phyloP scores from a whole-genome alignment of 495 filamentous ascomycete species.

The Podospora tetraspora region DNA sequence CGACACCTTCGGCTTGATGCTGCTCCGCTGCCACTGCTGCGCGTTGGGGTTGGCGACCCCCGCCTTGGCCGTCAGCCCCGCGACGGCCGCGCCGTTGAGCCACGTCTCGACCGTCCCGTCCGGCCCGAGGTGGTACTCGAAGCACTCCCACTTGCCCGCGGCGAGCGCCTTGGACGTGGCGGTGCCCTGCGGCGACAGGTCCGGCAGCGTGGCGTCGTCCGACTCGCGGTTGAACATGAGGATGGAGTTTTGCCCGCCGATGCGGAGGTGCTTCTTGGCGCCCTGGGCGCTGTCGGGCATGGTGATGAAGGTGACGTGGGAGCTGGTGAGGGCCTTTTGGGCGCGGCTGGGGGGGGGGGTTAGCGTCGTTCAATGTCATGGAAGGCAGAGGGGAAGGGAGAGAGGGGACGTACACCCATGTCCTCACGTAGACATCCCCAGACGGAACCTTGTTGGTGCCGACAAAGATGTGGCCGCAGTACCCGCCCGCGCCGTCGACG shows the following conservation, averaged over 20 bases:
- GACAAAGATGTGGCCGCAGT: constrained; percentile 56
- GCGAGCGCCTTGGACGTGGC: constrained; percentile 46
- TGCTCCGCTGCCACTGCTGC: constrained; percentile 44
- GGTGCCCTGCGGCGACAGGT: constrained; percentile 52
- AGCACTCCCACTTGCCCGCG: constrained; percentile 47
- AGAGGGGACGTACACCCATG: constrained; percentile 43
- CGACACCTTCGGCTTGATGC: constrained; percentile 44
- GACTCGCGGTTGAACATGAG: constrained; percentile 57
- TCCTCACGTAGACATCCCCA: constrained; percentile 52
- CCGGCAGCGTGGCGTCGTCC: constrained; percentile 56
- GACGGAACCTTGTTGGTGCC: constrained; percentile 51
- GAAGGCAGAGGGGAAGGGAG: not conserved
- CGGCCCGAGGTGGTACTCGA: constrained; percentile 52
- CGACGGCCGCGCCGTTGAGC: constrained; percentile 46
- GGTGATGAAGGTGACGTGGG: constrained; percentile 56
- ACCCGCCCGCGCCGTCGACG: constrained; percentile 50
- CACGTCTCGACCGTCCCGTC: constrained; percentile 55
- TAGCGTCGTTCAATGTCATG: too few relatives aligned
- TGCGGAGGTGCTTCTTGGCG: constrained; percentile 52
- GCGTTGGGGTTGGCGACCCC: constrained; percentile 46
- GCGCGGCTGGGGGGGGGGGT: constrained; percentile 38
- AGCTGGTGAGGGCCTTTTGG: constrained; percentile 46
- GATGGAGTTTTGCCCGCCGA: constrained; percentile 53
- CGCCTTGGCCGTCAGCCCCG: constrained; percentile 43
- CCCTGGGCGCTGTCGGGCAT: constrained; percentile 54